phyloP scores from a whole-genome alignment of 192 early-diverging fungal species.

The Gamsiella multidivaricata region DNA sequence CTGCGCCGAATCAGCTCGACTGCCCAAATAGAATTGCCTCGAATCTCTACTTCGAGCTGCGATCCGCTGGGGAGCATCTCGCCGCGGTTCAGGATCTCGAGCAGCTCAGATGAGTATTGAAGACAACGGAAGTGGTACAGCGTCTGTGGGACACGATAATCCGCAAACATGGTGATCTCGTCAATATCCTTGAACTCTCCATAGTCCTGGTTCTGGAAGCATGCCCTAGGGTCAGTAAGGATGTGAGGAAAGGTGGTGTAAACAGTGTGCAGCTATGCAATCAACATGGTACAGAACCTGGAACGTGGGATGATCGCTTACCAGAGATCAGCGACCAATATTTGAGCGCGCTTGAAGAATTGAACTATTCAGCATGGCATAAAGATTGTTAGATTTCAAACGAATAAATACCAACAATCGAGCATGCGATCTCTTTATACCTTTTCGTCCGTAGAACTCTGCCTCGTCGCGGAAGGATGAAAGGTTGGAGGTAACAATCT shows the following conservation, averaged over 20 bases:
- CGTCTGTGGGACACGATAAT: slow-evolving; percentile 85
- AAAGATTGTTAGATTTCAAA: not conserved
- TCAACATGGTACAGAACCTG: too few species aligned
- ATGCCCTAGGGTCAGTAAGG: slow-evolving; percentile 63
- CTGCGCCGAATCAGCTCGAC: slow-evolving; percentile 71
- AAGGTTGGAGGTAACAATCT: slow-evolving; percentile 68
- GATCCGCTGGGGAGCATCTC: slow-evolving; percentile 68
- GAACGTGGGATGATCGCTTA: slow-evolving; percentile 2
- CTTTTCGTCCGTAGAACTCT: slow-evolving; percentile 64
- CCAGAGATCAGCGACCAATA: slow-evolving; percentile 87
- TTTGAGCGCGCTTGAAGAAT: slow-evolving; percentile 86
- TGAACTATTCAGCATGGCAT: slow-evolving; percentile 54
- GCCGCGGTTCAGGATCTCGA: slow-evolving; percentile 51
- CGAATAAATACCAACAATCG: too few species aligned
- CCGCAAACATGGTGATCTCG: slow-evolving; percentile 90
- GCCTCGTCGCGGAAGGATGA: slow-evolving; percentile 74
- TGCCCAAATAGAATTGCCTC: slow-evolving; percentile 78
- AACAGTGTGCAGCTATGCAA: too few species aligned
- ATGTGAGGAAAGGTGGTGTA: too few species aligned
- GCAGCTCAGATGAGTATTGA: slow-evolving; percentile 71
- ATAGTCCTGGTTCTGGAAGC: slow-evolving; percentile 74
- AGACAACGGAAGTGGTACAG: slow-evolving; percentile 76
- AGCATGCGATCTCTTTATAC: slow-evolving; percentile 28
- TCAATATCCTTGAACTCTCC: slow-evolving; percentile 82
- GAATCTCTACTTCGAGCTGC: slow-evolving; percentile 80